Evolutionary conservation across 495 filamentous ascomycete species (phyloP), one percentile per base, ranked within the genome.

Genomic region (Amphirosellinia nigrospora): DNA sequence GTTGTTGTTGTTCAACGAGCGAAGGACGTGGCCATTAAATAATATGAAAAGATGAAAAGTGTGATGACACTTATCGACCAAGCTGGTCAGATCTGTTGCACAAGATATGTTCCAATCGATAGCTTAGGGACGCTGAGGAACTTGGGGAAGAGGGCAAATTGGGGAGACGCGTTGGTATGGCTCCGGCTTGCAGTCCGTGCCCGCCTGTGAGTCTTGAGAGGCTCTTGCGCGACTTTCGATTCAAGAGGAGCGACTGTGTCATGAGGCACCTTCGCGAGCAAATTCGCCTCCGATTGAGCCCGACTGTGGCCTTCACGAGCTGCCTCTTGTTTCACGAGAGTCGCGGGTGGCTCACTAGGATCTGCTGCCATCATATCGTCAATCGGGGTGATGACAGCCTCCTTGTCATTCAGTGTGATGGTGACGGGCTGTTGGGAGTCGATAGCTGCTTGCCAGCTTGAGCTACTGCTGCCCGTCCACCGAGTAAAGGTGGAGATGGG

Each of bases 401-500:
- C 70, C 48, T 61, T 69, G 11, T 73, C 74, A 26, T 45, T 52
- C 23, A 45, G 15, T 9, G 71, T 73, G 0, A 56, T 48, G n/a
- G 38, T 43, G 26, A 69, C 59, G 8, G 61, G 65, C 38, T 71
- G 72, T 48, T 72, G 30, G 15, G 70, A 66, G 30, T 75, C 75
- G 50, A 41, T n/a, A 32, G 64, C 66, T 8, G 28, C 53, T 38
- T 73, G 69, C 75, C 75, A 77, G 66, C 73, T 78, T 28, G 83
- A 84, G 41, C 70, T 75, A 36, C 79, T 83, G 75, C 83, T 86
- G 21, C 74, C 70, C 6, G 82, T 85, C 72, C 81, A 71, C 19
- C 83, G 82, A 26, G 80, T 84, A 16, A 82, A 85, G 4, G 78
- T 74, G 1, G 79, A 78, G 32, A 86, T 52, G 77, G 75, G 71